A percentile compares a stretch with the other conserved stretches of the same genome.
These are phyloP conservation scores for Saccharomyces paradoxus DNA, from an alignment of 805 yeast genomes.

Conservation along the genomic window DNA sequence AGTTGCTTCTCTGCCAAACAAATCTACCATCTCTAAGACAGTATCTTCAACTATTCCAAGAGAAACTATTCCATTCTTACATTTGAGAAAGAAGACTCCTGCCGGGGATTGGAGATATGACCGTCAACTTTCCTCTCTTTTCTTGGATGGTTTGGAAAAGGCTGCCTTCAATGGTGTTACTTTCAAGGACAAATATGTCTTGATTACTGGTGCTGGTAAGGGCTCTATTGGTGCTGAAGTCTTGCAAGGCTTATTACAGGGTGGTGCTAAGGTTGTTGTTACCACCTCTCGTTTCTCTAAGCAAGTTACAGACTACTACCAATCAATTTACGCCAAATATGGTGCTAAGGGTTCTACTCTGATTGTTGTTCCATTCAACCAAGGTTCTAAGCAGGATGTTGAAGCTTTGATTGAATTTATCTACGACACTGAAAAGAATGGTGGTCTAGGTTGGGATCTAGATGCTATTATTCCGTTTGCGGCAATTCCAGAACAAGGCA, in stretches of 20 bases:
- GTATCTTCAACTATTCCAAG: slow-evolving; percentile 67
- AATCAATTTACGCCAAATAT: slow-evolving; percentile 80
- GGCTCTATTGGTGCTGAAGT: slow-evolving; percentile 98
- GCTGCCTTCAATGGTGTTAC: slow-evolving; percentile 94
- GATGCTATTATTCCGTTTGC: slow-evolving; percentile 96
- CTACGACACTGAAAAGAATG: slow-evolving; percentile 72
- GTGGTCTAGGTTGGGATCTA: slow-evolving; percentile 96
- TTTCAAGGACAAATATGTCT: slow-evolving; percentile 78
- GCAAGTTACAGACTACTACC: slow-evolving; percentile 92
- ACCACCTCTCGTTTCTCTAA: slow-evolving; percentile 94
- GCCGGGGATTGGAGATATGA: slow-evolving; percentile 81
- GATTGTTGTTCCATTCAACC: slow-evolving; percentile 97
- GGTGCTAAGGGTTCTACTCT: slow-evolving; percentile 91
- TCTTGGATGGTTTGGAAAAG: slow-evolving; percentile 82
- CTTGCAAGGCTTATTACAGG: slow-evolving; percentile 86
- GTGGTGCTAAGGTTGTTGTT: slow-evolving; percentile 96
- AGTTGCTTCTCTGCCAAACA: slow-evolving; percentile 75
- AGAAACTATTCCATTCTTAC: slow-evolving; percentile 90
- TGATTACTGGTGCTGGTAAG: slow-evolving; percentile 97
- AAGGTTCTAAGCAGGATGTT: slow-evolving; percentile 92
- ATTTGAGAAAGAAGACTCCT: slow-evolving; percentile 69
- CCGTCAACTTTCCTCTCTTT: slow-evolving; percentile 62
- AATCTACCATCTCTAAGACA: slow-evolving; percentile 58
- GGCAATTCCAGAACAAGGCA: slow-evolving; percentile 98
- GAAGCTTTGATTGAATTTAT: slow-evolving; percentile 77